Base-by-base conservation (phyloP, 2,329 filamentous ascomycete species). In the Aspergillus niger region DNA sequence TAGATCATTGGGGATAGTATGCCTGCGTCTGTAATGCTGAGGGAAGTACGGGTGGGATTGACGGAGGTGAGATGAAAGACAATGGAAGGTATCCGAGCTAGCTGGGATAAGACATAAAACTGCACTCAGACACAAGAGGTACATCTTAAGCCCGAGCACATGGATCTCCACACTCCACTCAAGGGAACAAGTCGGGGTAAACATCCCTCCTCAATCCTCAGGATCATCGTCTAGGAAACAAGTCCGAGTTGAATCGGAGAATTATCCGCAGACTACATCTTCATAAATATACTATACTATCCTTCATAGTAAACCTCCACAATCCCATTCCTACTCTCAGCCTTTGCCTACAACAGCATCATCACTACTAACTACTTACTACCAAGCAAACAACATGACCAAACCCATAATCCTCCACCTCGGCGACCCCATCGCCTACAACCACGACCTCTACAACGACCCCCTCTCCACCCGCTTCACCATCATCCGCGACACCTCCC, bases 351-450 rank as follows among this genome's bases (percentile, higher is more conserved):
- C 20, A 20, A 20, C 20, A 2, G 2, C 20, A 20, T 20, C 20
- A 20, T 20, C 20, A 20, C 20, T 20, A 20, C 17, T 26, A 26
- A 26, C 6, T 20, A 20, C 8, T 17, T 7, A 43, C 6, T 5
- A 43, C 8, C 39, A 13, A 2, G 6, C 3, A 6, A n/a, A 6
- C 22, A 28, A 8, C 3, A 59, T 55, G 57, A 13, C 41, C 26
- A 70, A 76, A 54, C 76, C 75, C 6, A 70, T 67, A 3, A 70
- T 80, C 36, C 75, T 80, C 22, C 77, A 77, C 63, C 68, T 82
- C 13, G 80, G 80, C 38, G 78, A 80, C 20, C 69, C 74, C 10
- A 79, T 82, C 65, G 76, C 79, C 55, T 80, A 80, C 65, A 81
- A 81, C 61, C 71, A 74, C 15, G 71, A 77, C 1, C 74, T 77